These are phyloP conservation scores for Mucor circinelloides DNA, from an alignment of 371 early-diverging fungal genomes.

Conservation along the genomic window DNA sequence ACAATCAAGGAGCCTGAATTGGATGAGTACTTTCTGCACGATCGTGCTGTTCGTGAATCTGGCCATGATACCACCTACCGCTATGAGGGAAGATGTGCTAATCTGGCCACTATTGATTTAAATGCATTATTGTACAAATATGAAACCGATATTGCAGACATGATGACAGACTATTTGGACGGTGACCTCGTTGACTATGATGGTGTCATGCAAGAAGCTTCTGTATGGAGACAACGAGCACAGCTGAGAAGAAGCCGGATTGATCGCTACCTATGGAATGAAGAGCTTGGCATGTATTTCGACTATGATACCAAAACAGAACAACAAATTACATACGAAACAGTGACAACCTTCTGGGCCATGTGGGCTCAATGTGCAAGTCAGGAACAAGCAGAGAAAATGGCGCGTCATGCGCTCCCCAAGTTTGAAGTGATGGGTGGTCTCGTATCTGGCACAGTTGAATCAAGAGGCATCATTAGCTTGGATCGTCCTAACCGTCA, in stretches of 20 bases:
- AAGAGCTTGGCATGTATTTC: constrained; percentile 74
- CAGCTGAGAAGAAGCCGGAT: constrained; percentile 51
- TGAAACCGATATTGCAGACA: constrained; percentile 82
- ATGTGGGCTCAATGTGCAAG: constrained; percentile 80
- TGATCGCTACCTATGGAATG: constrained; percentile 78
- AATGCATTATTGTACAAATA: constrained; percentile 90
- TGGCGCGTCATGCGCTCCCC: constrained; percentile 40
- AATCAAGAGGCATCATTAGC: constrained; percentile 71
- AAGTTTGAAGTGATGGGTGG: constrained; percentile 85
- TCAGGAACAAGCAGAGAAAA: constrained; percentile 60
- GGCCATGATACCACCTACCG: constrained; percentile 95
- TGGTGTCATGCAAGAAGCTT: constrained; percentile 18
- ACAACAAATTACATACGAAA: constrained; percentile 66
- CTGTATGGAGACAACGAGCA: constrained; percentile 56
- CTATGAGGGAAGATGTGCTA: constrained; percentile 84
- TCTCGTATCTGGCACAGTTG: constrained; percentile 81
- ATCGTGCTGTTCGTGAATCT: constrained; percentile 92
- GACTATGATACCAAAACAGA: constrained; percentile 75
- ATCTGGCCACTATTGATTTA: constrained; percentile 87
- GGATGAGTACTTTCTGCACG: constrained; percentile 92
- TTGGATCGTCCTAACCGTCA: constrained; percentile 88
- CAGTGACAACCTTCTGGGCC: constrained; percentile 77
- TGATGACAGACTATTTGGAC: constrained; percentile 63
- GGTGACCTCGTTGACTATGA: constrained; percentile 40
- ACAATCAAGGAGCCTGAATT: constrained; percentile 72